Conservation (phyloP, 768 basidiomycete species). For the Termitomyces sp. region DNA sequence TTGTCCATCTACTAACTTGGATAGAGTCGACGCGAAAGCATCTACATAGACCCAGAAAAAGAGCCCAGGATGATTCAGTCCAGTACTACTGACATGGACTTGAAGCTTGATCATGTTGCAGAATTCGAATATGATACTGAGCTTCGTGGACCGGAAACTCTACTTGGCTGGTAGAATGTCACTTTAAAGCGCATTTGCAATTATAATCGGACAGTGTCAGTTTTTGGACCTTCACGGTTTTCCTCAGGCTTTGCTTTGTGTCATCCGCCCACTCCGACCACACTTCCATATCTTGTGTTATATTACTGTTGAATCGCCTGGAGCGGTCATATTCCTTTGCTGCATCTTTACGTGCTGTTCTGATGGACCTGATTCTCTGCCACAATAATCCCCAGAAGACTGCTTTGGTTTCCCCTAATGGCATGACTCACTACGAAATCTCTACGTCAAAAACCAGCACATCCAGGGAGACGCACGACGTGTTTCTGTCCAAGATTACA, state of each 20-base stretch:
- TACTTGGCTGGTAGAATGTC: not conserved
- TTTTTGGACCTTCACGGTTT: not conserved
- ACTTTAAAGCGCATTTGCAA: not conserved
- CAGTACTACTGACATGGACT: not conserved
- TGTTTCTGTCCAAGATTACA: slow-evolving; percentile 32
- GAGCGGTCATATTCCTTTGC: slow-evolving; percentile 3
- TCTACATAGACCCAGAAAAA: not conserved
- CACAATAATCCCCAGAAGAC: slow-evolving; percentile 47
- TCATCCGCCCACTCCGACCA: not conserved
- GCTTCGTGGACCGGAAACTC: not conserved
- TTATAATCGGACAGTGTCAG: not conserved
- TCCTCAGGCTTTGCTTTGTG: not conserved
- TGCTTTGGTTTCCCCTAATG: slow-evolving; percentile 43
- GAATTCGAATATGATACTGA: not conserved
- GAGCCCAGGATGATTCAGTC: not conserved
- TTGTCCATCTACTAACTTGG: too few relatives aligned
- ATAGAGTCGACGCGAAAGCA: not conserved
- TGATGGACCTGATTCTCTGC: slow-evolving; percentile 48
- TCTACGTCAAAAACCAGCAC: slow-evolving; percentile 26
- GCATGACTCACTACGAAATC: slow-evolving; percentile 44
- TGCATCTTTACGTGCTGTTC: not conserved
- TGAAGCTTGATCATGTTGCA: not conserved
- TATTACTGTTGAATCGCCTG: slow-evolving; percentile 1
- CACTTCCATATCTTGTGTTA: not conserved
- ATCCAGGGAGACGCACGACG: slow-evolving; percentile 18